phyloP scores from a whole-genome alignment of 2,329 filamentous ascomycete species.

The Hypomyces rosellus region DNA sequence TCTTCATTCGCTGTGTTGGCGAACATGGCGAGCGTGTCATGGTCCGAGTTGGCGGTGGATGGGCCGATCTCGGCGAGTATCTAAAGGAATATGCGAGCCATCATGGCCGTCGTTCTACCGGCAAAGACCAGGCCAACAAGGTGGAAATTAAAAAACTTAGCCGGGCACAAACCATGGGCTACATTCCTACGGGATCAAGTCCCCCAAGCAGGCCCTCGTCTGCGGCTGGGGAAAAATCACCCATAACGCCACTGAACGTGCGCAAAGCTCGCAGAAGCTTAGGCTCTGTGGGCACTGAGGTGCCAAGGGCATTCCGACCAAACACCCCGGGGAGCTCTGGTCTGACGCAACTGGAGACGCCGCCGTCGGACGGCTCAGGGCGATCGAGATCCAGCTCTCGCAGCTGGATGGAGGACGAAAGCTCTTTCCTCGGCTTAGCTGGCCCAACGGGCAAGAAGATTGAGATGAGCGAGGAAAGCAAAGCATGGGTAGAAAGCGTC shows the following conservation, averaged over 20 bases:
- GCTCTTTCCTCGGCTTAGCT: constrained; percentile 58
- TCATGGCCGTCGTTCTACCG: constrained; percentile 65
- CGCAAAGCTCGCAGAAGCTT: constrained; percentile 48
- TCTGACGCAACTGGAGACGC: constrained; percentile 31
- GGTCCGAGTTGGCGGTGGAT: constrained; percentile 97
- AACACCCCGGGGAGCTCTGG: constrained; percentile 37
- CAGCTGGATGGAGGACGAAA: constrained; percentile 55
- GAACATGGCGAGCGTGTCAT: constrained; percentile 89
- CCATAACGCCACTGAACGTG: constrained; percentile 45
- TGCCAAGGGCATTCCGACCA: constrained; percentile 26
- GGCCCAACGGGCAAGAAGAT: constrained; percentile 61
- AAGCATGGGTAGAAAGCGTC: constrained; percentile 77
- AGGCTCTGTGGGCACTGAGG: constrained; percentile 16
- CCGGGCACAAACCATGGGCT: constrained; percentile 22
- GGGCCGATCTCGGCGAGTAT: constrained; percentile 94
- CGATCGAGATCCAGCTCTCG: constrained; percentile 48
- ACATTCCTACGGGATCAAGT: constrained; percentile 32
- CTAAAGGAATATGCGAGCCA: constrained; percentile 89
- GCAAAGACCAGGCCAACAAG: constrained; percentile 38
- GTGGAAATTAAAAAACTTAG: constrained; percentile 53
- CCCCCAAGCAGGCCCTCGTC: constrained; percentile 37
- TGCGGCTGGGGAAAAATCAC: constrained; percentile 29
- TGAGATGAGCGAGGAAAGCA: constrained; percentile 64
- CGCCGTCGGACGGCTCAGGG: constrained; percentile 38
- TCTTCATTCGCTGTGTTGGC: constrained; percentile 89